These are phyloP conservation scores for Cymbopogon citratus DNA, from an alignment of 176 grass and related monocot species.

Conservation along the genomic window DNA sequence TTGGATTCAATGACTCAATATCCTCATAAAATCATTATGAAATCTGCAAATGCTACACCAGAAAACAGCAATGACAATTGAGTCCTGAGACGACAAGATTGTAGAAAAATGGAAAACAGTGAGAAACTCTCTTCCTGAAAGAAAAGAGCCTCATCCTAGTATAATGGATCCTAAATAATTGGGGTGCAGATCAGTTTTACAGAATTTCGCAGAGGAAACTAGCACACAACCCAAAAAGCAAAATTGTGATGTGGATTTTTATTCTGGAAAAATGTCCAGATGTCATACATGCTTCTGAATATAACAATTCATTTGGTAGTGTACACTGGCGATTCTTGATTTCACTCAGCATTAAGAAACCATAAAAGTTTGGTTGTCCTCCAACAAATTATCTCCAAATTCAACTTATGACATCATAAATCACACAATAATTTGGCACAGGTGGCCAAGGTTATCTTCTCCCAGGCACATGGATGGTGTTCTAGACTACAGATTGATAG, in stretches of 20 bases:
- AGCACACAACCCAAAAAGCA: neutral
- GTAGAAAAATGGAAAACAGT: too few species aligned
- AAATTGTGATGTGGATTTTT: neutral
- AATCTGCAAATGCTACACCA: too few species aligned
- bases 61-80: too few species aligned
- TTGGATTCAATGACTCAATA: too few species aligned
- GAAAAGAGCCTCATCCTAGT: neutral
- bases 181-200: neutral
- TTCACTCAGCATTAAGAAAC: neutral
- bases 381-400: neutral
- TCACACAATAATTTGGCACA: neutral
- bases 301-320: neutral
- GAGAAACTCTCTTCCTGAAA: too few species aligned
- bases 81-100: too few species aligned
- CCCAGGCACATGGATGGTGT: too few species aligned
- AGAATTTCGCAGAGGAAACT: neutral
- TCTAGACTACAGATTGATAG: too few species aligned
- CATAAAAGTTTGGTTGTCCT: neutral
- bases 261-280: neutral
- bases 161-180: neutral
- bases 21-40: too few species aligned
- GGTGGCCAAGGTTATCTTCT: too few species aligned
- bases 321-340: neutral
- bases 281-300: neutral
- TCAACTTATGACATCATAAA: neutral